Evolutionary conservation across 768 basidiomycete species (phyloP).

Genomic region (Phylloporus scabripes): DNA sequence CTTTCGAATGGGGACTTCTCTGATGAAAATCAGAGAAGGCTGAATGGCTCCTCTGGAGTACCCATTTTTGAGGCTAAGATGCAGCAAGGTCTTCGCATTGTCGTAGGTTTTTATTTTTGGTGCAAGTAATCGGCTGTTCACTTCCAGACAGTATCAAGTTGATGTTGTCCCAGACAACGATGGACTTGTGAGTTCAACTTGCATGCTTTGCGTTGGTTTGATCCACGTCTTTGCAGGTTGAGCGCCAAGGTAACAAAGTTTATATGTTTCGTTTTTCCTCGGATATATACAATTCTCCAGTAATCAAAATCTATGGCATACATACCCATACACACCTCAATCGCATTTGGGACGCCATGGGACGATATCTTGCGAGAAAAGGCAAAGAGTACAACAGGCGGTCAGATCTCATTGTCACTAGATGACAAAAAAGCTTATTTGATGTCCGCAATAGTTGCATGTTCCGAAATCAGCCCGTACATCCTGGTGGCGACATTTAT

Average conservation of each 20-base stretch:
- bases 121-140: neutral
- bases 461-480: conserved; percentile 34
- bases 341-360: conserved; percentile 45
- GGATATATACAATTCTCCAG: conserved; percentile 20
- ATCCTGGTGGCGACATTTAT: conserved; percentile 40
- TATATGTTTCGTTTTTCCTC: neutral
- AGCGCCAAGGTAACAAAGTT: conserved; percentile 30
- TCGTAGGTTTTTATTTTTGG: conserved; percentile 33
- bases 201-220: neutral
- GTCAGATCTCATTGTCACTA: conserved; percentile 25
- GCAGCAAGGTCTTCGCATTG: conserved; percentile 45
- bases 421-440: neutral
- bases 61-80: conserved; percentile 69
- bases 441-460: conserved; percentile 35
- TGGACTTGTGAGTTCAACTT: conserved; percentile 20
- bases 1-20: conserved; percentile 69
- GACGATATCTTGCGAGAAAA: conserved; percentile 36
- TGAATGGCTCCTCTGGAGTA: conserved; percentile 43
- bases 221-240: conserved; percentile 23
- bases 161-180: conserved; percentile 41
- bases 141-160: conserved; percentile 39
- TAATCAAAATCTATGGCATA: conserved; percentile 46
- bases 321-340: conserved; percentile 46
- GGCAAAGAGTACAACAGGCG: conserved; percentile 51
- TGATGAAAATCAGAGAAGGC: conserved; percentile 57